These are phyloP conservation scores for Phyllosticta ampelicida DNA, from an alignment of 2,329 filamentous ascomycete species.

Conservation along the genomic window DNA sequence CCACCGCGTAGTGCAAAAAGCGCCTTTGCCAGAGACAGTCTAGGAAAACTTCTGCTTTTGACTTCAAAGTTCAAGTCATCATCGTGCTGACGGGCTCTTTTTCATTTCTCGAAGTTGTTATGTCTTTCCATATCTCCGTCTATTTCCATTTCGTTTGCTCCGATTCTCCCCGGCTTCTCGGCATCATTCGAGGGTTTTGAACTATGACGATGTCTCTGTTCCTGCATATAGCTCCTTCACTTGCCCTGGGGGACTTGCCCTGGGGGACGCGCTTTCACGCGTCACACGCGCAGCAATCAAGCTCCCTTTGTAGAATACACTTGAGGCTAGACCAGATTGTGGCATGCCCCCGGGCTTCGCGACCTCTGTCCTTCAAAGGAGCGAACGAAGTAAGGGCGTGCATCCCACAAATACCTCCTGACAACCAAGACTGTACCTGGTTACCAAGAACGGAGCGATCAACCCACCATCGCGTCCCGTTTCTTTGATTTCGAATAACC, in stretches of 20 bases:
- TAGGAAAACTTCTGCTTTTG: background rate
- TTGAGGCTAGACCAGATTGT: constrained; percentile 8
- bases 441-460: constrained; percentile 10
- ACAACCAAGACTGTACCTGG: constrained; percentile 7
- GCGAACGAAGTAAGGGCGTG: constrained; percentile 8
- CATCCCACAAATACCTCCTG: constrained; percentile 7
- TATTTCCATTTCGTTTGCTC: background rate
- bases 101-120: background rate
- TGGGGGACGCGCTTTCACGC: constrained; percentile 10
- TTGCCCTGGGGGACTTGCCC: no score
- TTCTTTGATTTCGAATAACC: constrained; percentile 9
- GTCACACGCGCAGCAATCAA: constrained; percentile 4
- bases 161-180: background rate
- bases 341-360: constrained; percentile 2
- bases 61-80: background rate
- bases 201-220: constrained; percentile 1
- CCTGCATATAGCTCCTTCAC: constrained; percentile 8
- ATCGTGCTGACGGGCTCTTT: background rate
- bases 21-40: background rate
- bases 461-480: constrained; percentile 1
- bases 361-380: background rate
- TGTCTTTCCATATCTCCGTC: background rate
- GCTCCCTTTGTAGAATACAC: constrained; percentile 6
- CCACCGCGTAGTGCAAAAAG: constrained; percentile 6
- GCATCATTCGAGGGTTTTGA: background rate